Base-by-base conservation (phyloP, 1,139 yeast species). In the Yamadazyma epiphylla region DNA sequence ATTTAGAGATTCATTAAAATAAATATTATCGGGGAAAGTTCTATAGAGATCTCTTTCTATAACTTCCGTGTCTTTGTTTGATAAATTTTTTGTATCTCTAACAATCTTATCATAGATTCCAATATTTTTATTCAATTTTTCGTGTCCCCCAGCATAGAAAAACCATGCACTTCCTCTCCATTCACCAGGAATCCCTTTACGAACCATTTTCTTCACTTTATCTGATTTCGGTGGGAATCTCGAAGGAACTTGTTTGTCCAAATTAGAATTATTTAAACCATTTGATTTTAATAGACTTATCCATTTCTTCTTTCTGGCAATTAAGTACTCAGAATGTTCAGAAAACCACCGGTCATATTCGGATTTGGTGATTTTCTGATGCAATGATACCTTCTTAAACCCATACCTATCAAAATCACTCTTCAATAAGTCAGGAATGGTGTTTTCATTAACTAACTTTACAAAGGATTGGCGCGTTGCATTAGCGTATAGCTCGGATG, bases 91-190 rank as follows among this genome's bases (percentile, higher is more conserved):
- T 0, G 87, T 77, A 39, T 79, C 77, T 25, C 62, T 60, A 28
- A 80, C 77, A 21, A 89, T 66, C 41, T 69, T 68, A 28, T 79
- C 84, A 54, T 88, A 91, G 2, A 85, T 70, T 1, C 94, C 95
- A 9, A 64, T 64, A 49, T 86, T 77, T 26, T 76, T 76, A 42
- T 76, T 78, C 35, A 86, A 56, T 41, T 71, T 74, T 35, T 87
- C 95, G 38, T 78, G 71, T 2, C 96, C 97, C n/a, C 81, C 80
- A n/a, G 95, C 95, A 55, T 86, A 89, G 62, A 77, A 82, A 66
- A 91, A 91, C 98, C 98, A 91, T 1, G 96, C 96, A 43, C 77
- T 77, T 0, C 97, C 98, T 44, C 98, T 65, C 96, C 96, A 89
- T 52, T 87, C 96, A 0, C 95, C 89, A 0, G 98, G 97, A 7